Evolutionary conservation across 2,329 filamentous ascomycete species (phyloP).

Genomic region (Penicillium glabrum): DNA sequence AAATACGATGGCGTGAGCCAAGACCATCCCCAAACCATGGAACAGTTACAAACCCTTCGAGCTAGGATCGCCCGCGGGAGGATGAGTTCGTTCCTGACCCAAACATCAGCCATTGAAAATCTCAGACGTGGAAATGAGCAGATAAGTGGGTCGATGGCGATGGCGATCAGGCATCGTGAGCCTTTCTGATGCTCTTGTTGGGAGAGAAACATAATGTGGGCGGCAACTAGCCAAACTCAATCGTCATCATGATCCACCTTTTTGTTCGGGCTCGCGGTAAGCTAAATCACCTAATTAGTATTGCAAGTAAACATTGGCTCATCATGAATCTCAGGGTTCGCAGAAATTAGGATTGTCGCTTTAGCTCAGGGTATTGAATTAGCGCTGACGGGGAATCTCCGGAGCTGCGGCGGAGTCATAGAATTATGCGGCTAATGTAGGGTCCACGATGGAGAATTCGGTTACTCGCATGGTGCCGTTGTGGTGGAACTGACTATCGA

Average conservation of each 20-base stretch:
- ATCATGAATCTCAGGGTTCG: neutral
- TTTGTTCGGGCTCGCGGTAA: neutral
- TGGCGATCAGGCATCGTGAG: neutral
- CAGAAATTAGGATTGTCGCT: conserved; percentile 12
- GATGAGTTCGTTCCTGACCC: conserved; percentile 6
- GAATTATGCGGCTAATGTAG: neutral
- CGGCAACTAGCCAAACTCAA: conserved; percentile 4
- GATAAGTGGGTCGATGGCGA: neutral
- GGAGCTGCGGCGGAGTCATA: neutral
- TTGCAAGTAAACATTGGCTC: neutral
- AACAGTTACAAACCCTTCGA: neutral
- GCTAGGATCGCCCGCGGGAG: neutral
- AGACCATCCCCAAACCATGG: neutral
- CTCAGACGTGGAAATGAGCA: neutral
- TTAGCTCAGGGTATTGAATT: neutral
- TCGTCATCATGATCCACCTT: neutral
- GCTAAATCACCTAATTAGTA: neutral
- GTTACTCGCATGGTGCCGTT: neutral
- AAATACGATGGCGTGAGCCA: neutral
- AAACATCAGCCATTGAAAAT: neutral
- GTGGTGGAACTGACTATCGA: neutral
- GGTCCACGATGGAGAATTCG: neutral
- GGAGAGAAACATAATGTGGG: neutral
- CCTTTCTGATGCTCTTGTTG: neutral
- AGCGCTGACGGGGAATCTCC: neutral